Conservation (phyloP, 192 early-diverging fungal genomes). For the Backusella sp. region DNA sequence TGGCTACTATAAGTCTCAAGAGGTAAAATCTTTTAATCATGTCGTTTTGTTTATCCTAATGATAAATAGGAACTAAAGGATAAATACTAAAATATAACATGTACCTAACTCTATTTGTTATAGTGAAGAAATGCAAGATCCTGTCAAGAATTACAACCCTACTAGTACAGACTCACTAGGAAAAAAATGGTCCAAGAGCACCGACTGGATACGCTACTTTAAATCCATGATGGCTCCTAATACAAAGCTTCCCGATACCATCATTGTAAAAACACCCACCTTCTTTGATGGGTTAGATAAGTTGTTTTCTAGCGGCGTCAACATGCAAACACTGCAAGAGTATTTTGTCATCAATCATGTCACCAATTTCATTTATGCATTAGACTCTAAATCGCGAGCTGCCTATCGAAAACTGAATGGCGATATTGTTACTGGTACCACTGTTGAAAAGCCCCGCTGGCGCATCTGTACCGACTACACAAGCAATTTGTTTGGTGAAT, state of each 20-base stretch:
- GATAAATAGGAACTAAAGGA: background rate
- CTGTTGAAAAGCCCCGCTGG: slow-evolving; percentile 34
- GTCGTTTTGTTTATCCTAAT: background rate
- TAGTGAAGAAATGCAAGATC: slow-evolving; percentile 49
- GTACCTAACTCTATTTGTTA: background rate
- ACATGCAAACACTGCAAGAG: background rate
- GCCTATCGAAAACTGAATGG: background rate
- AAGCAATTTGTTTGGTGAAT: slow-evolving; percentile 12
- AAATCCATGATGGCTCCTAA: slow-evolving; percentile 21
- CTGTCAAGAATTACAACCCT: slow-evolving; percentile 52
- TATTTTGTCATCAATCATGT: slow-evolving; percentile 42
- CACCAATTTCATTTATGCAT: background rate
- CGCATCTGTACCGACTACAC: slow-evolving; percentile 33
- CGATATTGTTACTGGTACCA: slow-evolving; percentile 18
- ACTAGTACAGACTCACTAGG: background rate
- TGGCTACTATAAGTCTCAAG: slow-evolving; percentile 50
- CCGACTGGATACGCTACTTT: slow-evolving; percentile 9
- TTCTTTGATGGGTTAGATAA: slow-evolving; percentile 43
- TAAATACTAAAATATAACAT: background rate
- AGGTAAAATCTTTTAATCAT: slow-evolving; percentile 22
- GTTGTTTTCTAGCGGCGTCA: slow-evolving; percentile 19
- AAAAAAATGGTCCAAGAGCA: background rate
- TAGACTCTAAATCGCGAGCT: background rate
- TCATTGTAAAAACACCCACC: slow-evolving; percentile 47
- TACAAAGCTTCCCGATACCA: slow-evolving; percentile 22